phyloP scores from a whole-genome alignment of 2,329 filamentous ascomycete species.

The Arthrocladium fulminans region DNA sequence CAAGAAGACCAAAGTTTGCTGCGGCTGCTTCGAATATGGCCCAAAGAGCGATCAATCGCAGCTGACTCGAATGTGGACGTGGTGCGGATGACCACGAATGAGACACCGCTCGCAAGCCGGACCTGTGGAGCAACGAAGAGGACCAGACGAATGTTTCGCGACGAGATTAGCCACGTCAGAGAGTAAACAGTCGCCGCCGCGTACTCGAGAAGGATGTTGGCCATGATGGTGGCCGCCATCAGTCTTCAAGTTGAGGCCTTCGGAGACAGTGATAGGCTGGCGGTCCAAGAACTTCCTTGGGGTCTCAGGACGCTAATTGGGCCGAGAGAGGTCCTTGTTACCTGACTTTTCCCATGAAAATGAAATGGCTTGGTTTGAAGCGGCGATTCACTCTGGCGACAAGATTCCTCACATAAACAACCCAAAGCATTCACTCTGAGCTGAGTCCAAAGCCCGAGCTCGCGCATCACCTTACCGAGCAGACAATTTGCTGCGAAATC shows the following conservation, averaged over 20 bases:
- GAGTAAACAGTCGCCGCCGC: neutral
- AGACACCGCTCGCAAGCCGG: too few relatives aligned
- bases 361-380: neutral
- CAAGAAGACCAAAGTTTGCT: neutral
- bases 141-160: neutral
- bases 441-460: neutral
- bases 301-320: neutral
- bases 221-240: conserved; percentile 4
- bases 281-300: neutral
- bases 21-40: neutral
- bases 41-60: neutral
- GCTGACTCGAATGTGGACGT: too few relatives aligned
- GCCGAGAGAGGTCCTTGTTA: neutral
- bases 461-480: too few relatives aligned
- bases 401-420: too few relatives aligned
- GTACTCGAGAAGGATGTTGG: neutral
- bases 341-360: neutral
- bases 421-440: too few relatives aligned
- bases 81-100: neutral
- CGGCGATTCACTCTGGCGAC: too few relatives aligned
- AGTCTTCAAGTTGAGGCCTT: neutral
- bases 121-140: neutral
- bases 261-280: conserved; percentile 7
- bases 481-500: too few relatives aligned
- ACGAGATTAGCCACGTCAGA: conserved; percentile 6